Percentiles rank a stretch among this genome's conserved stretches.
These are phyloP conservation scores for Saccharomycopsis guyanensis DNA, from an alignment of 805 yeast species.

Conservation along the genomic window DNA sequence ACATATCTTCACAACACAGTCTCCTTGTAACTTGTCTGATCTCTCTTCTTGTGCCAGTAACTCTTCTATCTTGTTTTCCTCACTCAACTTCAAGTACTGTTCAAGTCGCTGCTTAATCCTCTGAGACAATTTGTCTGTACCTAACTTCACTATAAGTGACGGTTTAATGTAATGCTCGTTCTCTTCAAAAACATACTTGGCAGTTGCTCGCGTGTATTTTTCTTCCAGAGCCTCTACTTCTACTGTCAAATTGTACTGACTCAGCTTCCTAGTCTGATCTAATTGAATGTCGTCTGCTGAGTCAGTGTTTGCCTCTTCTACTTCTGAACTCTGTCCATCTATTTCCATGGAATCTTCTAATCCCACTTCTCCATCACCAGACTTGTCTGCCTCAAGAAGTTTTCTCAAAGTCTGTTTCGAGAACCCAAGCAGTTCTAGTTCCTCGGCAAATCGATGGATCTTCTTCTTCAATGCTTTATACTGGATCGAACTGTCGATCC, in stretches of 20 bases:
- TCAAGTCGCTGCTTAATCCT: constrained; percentile 1
- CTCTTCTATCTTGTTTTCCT: neutral
- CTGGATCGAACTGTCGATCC: constrained; percentile 64
- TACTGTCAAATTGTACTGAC: neutral
- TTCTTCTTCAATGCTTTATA: constrained; percentile 65
- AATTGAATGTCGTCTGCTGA: neutral
- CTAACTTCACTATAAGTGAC: constrained; percentile 6
- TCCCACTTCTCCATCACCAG: neutral
- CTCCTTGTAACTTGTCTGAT: too few species aligned
- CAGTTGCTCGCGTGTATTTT: neutral
- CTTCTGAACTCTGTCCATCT: neutral
- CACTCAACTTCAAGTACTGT: neutral
- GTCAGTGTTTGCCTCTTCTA: neutral
- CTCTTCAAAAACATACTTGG: constrained; percentile 13
- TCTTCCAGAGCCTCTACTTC: neutral
- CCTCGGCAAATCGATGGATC: constrained; percentile 56
- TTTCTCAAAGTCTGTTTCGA: constrained; percentile 33
- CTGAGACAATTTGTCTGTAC: constrained; percentile 3
- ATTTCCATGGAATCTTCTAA: neutral
- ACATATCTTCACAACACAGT: constrained; percentile 27
- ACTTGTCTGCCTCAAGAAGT: constrained; percentile 21
- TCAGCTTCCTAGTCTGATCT: too few species aligned
- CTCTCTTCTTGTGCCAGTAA: constrained; percentile 1
- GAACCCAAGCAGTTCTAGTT: constrained; percentile 52
- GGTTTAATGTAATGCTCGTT: constrained; percentile 14